Evolutionary conservation across 768 basidiomycete species (phyloP), one percentile per base, ranked within the genome.

Genomic region (Lyophyllum shimeji): DNA sequence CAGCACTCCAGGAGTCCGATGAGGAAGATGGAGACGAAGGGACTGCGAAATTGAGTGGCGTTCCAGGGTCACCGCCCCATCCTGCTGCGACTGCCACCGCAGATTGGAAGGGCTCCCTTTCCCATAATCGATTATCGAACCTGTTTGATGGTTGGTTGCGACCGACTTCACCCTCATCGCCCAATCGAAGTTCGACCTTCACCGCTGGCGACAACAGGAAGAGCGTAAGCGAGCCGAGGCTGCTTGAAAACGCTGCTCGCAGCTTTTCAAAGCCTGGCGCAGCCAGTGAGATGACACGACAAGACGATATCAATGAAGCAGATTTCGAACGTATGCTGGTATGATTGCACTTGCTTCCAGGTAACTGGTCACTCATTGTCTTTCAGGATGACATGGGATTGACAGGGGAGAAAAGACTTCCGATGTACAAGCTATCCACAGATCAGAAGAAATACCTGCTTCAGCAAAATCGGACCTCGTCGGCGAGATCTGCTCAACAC

Each of bases 271-370:
- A 57, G n/a, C 45, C 59, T n/a, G 58, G 62, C n/a, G 65, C 65
- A 27, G 45, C 56, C 23, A 61, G 50, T 44, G 68, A 64, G 21
- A 71, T 69, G 17, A 73, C 61, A 7, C 65, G 69, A 24, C 39
- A 20, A 12, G 50, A 55, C 29, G 72, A 72, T 23, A 69, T 79
- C 27, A 80, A 82, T 56, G 53, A 60, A 18, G 67, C 65, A 13
- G 80, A 79, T 27, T 90, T 92, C 56, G 87, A 91, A 53, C 73
- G 77, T 40, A 83, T 91, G 76, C 78, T 95, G 65, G 90, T 90
- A 63, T 49, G 39, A 17, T n/a, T 7, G 8, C 31, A 40, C 27
- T 1, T 52, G 37, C 20, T 23, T 17, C 48, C 8, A 23, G 24
- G 20, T 43, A 39, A 24, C 23, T 37, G 8, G 52, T 40, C 18